Base-by-base conservation (phyloP, 441 rosid species). In the Gossypium gossypioides region DNA sequence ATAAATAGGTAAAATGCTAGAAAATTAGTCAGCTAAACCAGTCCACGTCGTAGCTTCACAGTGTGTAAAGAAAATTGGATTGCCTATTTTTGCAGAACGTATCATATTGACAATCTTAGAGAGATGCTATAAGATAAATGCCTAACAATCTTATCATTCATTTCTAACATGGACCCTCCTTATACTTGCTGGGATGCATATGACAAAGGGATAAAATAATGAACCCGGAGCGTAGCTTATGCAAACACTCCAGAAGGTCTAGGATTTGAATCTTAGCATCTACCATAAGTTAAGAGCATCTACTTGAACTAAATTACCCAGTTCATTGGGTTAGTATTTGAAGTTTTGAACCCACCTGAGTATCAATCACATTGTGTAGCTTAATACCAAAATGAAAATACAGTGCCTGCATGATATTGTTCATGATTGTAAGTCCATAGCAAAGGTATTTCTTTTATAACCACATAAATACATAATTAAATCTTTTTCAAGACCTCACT, bases 381-480 rank as follows among this genome's bases (percentile, higher is more conserved):
- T 85, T 86, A 77, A 93, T 89, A 79, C 96, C 98, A 59, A 86
- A 93, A 74, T 93, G 98, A 54, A 90, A 93, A 75, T 86, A 89
- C 27, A 93, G 76, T 12, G 98, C 98, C 97, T 93, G 68, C 75
- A 82, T 65, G 69, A 77, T 4, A 25, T 67, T 50, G 22, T 15
- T 7, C 19, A 27, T 5, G 44, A 50, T n/a, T 7, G 40, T 67
- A 25, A 48, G 71, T 7, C 6, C 1, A 15, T 7, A 50, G 58
- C 58, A 25, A 3, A 50, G 68, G 51, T 76, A 29, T 24, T 51
- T 51, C 32, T 7, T 71, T 62, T 55, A 81, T 8, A 12, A 15
- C 4, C 57, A 15, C 57, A 67, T 67, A 48, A 67, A 24, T 48
- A 46, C 24, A n/a, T 4, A 27, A 67, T 18, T 48, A 15, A 27